Percentiles rank a stretch among this genome's conserved stretches.
These are phyloP conservation scores for Lasiosphaeria miniovina DNA, from an alignment of 495 filamentous ascomycete genomes.

Conservation along the genomic window DNA sequence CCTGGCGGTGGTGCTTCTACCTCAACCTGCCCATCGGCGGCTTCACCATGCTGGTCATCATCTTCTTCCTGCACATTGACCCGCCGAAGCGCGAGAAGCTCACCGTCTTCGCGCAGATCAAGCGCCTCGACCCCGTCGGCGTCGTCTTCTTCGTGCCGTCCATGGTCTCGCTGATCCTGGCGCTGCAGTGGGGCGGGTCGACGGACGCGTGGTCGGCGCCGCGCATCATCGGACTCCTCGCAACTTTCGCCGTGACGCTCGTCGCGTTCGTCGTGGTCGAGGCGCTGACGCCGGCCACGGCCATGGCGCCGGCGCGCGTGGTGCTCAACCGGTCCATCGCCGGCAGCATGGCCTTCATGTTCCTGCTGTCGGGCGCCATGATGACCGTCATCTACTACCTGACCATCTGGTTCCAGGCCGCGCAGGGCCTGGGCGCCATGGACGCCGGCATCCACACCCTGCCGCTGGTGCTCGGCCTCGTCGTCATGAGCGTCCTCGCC, in stretches of 20 bases:
- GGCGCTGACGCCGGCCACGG: conserved; percentile 40
- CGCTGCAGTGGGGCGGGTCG: conserved; percentile 57
- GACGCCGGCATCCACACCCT: conserved; percentile 71
- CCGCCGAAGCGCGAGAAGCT: conserved; percentile 22
- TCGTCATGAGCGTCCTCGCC: conserved; percentile 44
- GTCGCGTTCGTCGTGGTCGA: conserved; percentile 45
- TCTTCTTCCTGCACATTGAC: conserved; percentile 45
- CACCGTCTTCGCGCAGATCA: conserved; percentile 31
- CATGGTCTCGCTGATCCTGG: conserved; percentile 53
- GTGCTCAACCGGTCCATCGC: conserved; percentile 47
- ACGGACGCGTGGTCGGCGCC: conserved; percentile 46
- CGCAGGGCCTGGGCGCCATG: conserved; percentile 64
- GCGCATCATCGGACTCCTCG: conserved; percentile 40
- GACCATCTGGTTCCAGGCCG: conserved; percentile 83
- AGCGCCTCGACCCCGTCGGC: conserved; percentile 49
- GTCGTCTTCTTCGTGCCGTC: conserved; percentile 44
- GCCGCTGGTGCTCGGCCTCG: conserved; percentile 62
- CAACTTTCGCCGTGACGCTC: conserved; percentile 39
- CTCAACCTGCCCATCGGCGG: conserved; percentile 64
- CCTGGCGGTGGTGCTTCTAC: conserved; percentile 48
- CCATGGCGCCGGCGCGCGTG: conserved; percentile 50
- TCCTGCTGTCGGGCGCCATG: conserved; percentile 58
- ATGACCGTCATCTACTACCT: conserved; percentile 66
- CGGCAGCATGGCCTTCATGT: conserved; percentile 47
- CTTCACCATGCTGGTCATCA: conserved; percentile 42